These are phyloP conservation scores for Kwoniella sp. DNA, from an alignment of 768 basidiomycete genomes.

Conservation along the genomic window DNA sequence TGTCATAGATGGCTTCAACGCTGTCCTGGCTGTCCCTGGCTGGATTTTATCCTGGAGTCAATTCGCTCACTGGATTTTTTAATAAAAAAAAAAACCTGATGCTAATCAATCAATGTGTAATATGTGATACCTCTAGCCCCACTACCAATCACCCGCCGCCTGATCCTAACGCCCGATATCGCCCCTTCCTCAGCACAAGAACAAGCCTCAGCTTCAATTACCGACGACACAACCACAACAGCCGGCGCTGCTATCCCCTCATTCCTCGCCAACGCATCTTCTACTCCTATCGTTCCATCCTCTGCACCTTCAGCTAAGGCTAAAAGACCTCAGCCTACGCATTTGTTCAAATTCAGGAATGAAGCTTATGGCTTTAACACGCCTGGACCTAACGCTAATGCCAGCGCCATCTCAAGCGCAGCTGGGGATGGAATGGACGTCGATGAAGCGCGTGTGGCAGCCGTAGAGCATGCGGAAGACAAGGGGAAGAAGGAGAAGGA, in stretches of 20 bases:
- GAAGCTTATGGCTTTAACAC: slow-evolving; percentile 43
- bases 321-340: slow-evolving; percentile 46
- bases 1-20: too few species aligned
- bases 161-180: slow-evolving; percentile 40
- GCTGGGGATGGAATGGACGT: background rate
- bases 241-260: slow-evolving; percentile 30
- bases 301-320: slow-evolving; percentile 10
- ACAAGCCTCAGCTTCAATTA: background rate
- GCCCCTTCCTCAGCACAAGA: background rate
- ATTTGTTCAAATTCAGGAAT: slow-evolving; percentile 54
- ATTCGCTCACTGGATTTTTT: too few species aligned
- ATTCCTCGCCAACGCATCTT: slow-evolving; percentile 24
- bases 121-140: slow-evolving; percentile 31
- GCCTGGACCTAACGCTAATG: slow-evolving; percentile 7
- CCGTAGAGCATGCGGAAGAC: background rate
- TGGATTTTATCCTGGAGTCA: too few species aligned
- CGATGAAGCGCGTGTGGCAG: background rate
- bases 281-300: slow-evolving; percentile 5
- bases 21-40: too few species aligned
- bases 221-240: slow-evolving; percentile 6
- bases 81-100: background rate
- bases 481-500: slow-evolving; percentile 10
- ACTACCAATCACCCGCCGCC: slow-evolving; percentile 40
- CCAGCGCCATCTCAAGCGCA: background rate
- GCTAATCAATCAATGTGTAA: slow-evolving; percentile 1